phyloP scores from a whole-genome alignment of 345 rosid species.

The Odontarrhena argentea region DNA sequence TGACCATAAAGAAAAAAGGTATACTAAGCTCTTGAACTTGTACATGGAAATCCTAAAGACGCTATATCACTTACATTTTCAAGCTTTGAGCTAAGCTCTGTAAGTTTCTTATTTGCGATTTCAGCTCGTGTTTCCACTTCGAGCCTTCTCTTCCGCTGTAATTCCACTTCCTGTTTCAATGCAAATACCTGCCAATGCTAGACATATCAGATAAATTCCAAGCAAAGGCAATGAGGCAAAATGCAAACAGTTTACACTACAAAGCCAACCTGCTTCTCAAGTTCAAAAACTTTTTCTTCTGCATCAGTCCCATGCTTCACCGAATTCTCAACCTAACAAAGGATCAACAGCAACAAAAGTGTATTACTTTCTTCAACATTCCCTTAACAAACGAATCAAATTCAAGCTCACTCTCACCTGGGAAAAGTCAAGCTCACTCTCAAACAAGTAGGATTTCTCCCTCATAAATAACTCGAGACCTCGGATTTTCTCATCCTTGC shows the following conservation, averaged over 20 bases:
- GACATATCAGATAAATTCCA: background rate
- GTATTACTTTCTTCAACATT: background rate
- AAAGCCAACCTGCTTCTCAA: constrained; percentile 50
- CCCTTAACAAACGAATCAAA: constrained; percentile 11
- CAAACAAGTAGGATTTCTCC: constrained; percentile 42
- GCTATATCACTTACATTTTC: constrained; percentile 37
- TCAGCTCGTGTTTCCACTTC: constrained; percentile 39
- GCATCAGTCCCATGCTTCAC: constrained; percentile 30
- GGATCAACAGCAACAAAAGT: constrained; percentile 5
- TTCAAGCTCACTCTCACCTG: constrained; percentile 34
- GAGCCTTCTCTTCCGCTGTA: constrained; percentile 43
- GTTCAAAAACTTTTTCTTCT: constrained; percentile 35
- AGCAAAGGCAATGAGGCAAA: background rate
- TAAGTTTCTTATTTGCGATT: constrained; percentile 41
- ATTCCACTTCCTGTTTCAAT: constrained; percentile 42
- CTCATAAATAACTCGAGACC: constrained; percentile 43
- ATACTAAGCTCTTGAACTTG: constrained; percentile 9
- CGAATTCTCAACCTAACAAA: constrained; percentile 26
- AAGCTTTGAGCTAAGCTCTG: constrained; percentile 39
- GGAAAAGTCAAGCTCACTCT: constrained; percentile 41
- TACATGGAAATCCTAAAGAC: constrained; percentile 8
- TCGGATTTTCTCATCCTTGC: constrained; percentile 40
- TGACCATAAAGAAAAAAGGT: constrained; percentile 10
- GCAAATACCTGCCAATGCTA: constrained; percentile 37
- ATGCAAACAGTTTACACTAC: constrained; percentile 6